Evolutionary conservation across 257 asterid species (phyloP).

Genomic region (Haberlea rhodopensis): DNA sequence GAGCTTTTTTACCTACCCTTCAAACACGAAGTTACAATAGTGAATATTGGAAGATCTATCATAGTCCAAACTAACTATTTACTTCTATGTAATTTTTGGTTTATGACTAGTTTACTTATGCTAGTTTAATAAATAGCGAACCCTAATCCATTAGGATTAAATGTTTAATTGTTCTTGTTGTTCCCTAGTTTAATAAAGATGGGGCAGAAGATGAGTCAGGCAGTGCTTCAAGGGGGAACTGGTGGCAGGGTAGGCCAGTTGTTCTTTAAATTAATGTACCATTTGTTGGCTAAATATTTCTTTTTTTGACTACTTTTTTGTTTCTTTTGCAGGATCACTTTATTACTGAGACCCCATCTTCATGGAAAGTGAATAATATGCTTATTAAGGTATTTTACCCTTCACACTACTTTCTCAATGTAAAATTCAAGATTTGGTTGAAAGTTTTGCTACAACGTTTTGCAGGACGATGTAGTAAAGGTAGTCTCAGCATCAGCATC

Average conservation of each 20-base stretch:
- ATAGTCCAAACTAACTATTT: not conserved
- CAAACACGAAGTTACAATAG: not conserved
- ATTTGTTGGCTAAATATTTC: not conserved
- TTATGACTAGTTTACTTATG: not conserved
- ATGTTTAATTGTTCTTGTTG: no score
- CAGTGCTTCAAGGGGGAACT: constrained; percentile 70
- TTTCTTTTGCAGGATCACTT: constrained; percentile 52
- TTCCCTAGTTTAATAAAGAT: constrained; percentile 55
- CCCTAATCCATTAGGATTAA: no score
- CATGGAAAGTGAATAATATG: constrained; percentile 26
- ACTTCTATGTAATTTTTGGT: not conserved
- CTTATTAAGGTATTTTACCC: constrained; percentile 31
- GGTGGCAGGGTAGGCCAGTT: constrained; percentile 73
- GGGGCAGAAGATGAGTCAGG: constrained; percentile 56
- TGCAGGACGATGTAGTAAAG: constrained; percentile 19
- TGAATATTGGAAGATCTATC: not conserved
- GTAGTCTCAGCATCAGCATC: constrained; percentile 8
- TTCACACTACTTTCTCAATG: not conserved
- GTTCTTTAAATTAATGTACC: not conserved
- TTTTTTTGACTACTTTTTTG: not conserved
- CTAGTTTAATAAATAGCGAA: no score
- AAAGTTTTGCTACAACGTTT: not conserved
- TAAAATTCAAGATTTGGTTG: not conserved
- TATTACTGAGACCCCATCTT: constrained; percentile 47
- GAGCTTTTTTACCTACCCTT: not conserved